phyloP scores from a whole-genome alignment of 2,329 filamentous ascomycete species.

The Aspergillus ibericus region DNA sequence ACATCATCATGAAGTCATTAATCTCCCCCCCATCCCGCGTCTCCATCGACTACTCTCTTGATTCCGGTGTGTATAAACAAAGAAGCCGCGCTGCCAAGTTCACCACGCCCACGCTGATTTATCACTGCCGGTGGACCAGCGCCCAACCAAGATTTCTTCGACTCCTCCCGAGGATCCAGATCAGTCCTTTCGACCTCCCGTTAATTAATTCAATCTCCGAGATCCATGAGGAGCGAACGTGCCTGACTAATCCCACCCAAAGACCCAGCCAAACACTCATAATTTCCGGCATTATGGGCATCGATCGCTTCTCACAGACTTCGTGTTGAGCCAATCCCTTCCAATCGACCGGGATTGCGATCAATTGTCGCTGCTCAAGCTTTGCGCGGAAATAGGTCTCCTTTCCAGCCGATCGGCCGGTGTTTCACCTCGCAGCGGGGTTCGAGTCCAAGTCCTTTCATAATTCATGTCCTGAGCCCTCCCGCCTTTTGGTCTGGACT shows the following conservation, averaged over 20 bases:
- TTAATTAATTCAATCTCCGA: conserved; percentile 7
- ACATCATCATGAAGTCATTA: conserved; percentile 3
- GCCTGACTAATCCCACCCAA: conserved; percentile 1
- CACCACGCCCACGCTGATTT: neutral
- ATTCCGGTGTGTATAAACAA: neutral
- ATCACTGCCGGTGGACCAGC: neutral
- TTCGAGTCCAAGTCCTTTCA: neutral
- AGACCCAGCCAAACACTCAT: neutral
- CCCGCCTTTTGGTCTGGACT: neutral
- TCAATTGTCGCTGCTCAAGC: neutral
- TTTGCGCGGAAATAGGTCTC: neutral
- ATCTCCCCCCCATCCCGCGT: neutral
- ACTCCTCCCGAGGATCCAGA: conserved; percentile 2
- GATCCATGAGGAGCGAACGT: neutral
- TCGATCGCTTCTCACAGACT: neutral
- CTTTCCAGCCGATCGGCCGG: neutral
- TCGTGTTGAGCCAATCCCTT: neutral
- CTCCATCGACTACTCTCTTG: neutral
- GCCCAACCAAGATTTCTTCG: conserved; percentile 2
- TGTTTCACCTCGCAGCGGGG: conserved; percentile 1
- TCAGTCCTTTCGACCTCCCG: conserved; percentile 4
- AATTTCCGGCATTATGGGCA: conserved; percentile 3
- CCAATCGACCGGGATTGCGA: neutral
- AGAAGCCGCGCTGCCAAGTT: neutral
- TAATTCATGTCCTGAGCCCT: too few relatives aligned